Percentiles rank a stretch among this genome's conserved stretches.
phyloP scores from a whole-genome alignment of 257 asterid species.

The Lycium ferocissimum region DNA sequence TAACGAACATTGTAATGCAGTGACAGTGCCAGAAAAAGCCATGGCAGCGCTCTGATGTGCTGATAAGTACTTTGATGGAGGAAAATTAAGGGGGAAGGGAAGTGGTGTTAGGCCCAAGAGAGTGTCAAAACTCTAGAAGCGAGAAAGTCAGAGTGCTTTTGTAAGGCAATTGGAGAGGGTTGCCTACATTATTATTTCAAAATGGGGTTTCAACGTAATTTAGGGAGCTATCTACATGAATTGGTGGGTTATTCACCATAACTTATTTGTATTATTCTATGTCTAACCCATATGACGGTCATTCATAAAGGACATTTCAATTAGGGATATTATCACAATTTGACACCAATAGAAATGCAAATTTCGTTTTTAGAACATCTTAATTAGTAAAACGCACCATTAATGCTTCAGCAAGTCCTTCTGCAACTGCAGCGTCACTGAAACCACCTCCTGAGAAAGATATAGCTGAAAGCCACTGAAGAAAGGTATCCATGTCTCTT shows the following conservation, averaged over 20 bases:
- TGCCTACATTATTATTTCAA: conserved; percentile 16
- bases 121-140: background rate
- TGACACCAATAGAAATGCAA: conserved; percentile 17
- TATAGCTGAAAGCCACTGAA: conserved; percentile 91
- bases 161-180: background rate
- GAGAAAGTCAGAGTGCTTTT: background rate
- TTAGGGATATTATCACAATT: conserved; percentile 6
- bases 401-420: conserved; percentile 96
- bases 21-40: background rate
- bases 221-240: conserved; percentile 6
- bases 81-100: conserved; percentile 13
- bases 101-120: background rate
- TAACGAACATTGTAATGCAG: background rate
- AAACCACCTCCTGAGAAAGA: conserved; percentile 95
- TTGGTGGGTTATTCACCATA: conserved; percentile 17
- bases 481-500: conserved; percentile 74
- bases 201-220: background rate
- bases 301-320: conserved; percentile 13
- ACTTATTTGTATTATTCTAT: background rate
- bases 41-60: background rate
- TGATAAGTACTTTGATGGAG: background rate
- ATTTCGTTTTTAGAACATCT: conserved; percentile 11
- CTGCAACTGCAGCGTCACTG: conserved; percentile 90
- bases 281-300: background rate
- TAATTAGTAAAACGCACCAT: conserved; percentile 56